Percentiles rank a stretch among this genome's conserved stretches.
phyloP scores from a whole-genome alignment of 2,329 filamentous ascomycete genomes.

The Akanthomyces muscarius region DNA sequence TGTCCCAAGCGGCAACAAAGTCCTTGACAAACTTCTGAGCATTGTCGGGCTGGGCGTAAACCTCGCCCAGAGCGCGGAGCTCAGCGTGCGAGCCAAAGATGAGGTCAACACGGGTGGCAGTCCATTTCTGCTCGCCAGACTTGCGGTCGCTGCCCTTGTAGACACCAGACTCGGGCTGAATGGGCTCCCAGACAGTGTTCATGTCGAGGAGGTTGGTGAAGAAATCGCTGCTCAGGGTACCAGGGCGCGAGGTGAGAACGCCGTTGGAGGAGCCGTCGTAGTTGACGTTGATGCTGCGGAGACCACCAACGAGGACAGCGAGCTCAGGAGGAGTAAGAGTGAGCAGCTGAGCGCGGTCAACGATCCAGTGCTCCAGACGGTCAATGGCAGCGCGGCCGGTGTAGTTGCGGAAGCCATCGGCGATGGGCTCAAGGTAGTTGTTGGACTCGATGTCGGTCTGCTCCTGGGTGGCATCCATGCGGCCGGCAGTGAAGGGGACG shows the following conservation, averaged over 20 bases:
- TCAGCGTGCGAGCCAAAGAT: constrained; percentile 72
- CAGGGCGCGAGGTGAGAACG: constrained; percentile 64
- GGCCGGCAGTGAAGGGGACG: constrained; percentile 71
- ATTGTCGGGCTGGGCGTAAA: constrained; percentile 60
- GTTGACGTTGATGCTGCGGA: constrained; percentile 67
- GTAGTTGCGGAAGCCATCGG: constrained; percentile 80
- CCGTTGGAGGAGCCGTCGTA: constrained; percentile 65
- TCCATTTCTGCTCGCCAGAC: constrained; percentile 64
- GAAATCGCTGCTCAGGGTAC: constrained; percentile 73
- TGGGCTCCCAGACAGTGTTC: constrained; percentile 54
- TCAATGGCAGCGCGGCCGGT: constrained; percentile 58
- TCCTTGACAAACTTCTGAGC: constrained; percentile 64
- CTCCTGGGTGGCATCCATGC: constrained; percentile 66
- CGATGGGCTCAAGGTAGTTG: constrained; percentile 60
- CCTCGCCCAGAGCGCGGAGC: constrained; percentile 65
- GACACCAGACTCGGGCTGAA: constrained; percentile 44
- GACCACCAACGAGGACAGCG: constrained; percentile 66
- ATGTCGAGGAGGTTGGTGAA: constrained; percentile 74
- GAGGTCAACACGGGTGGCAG: constrained; percentile 63
- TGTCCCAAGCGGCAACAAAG: constrained; percentile 67
- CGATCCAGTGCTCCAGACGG: constrained; percentile 63
- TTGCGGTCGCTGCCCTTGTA: constrained; percentile 64
- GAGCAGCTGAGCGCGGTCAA: constrained; percentile 69
- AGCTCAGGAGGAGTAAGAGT: constrained; percentile 68
- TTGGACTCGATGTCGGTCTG: constrained; percentile 66